A percentile compares a stretch with the other conserved stretches of the same genome.
phyloP scores from a whole-genome alignment of 306 rosid genomes.

The Quercus glauca region DNA sequence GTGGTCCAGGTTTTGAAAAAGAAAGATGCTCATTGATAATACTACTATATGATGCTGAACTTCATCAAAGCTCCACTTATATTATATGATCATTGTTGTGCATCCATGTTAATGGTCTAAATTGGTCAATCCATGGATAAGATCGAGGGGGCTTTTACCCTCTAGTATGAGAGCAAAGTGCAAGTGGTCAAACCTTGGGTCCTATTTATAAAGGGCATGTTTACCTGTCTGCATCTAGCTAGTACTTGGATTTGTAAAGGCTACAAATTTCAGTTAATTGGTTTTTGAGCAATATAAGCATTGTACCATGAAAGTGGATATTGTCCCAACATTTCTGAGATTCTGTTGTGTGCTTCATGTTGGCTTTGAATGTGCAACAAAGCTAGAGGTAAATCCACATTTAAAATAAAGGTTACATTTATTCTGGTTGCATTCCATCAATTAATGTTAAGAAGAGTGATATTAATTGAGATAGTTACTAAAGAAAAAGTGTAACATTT shows the following conservation, averaged over 20 bases:
- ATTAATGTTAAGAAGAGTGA: too few relatives aligned
- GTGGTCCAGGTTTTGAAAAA: slow-evolving; percentile 10
- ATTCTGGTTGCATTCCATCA: too few relatives aligned
- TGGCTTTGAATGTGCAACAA: too few relatives aligned
- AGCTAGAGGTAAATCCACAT: too few relatives aligned
- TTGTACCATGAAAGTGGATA: too few relatives aligned
- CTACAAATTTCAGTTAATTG: not conserved
- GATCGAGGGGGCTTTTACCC: slow-evolving; percentile 9
- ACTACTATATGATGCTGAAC: not conserved
- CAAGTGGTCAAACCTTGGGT: slow-evolving; percentile 16
- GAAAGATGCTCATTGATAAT: not conserved
- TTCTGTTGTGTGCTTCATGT: too few relatives aligned
- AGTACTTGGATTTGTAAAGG: not conserved
- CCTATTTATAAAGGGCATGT: slow-evolving; percentile 13
- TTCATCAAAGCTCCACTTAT: slow-evolving; percentile 14
- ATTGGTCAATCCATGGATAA: slow-evolving; percentile 17
- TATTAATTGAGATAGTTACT: too few relatives aligned
- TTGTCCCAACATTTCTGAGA: too few relatives aligned
- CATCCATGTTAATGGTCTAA: not conserved
- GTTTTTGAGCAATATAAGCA: too few relatives aligned
- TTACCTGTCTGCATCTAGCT: slow-evolving; percentile 11
- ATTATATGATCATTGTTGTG: not conserved
- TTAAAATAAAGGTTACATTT: too few relatives aligned
- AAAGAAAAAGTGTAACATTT: too few relatives aligned
- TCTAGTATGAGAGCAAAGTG: slow-evolving; percentile 4